Percentiles rank a stretch among this genome's conserved stretches.
phyloP scores from a whole-genome alignment of 139 green algal genomes.

The Chlorella sp. region DNA sequence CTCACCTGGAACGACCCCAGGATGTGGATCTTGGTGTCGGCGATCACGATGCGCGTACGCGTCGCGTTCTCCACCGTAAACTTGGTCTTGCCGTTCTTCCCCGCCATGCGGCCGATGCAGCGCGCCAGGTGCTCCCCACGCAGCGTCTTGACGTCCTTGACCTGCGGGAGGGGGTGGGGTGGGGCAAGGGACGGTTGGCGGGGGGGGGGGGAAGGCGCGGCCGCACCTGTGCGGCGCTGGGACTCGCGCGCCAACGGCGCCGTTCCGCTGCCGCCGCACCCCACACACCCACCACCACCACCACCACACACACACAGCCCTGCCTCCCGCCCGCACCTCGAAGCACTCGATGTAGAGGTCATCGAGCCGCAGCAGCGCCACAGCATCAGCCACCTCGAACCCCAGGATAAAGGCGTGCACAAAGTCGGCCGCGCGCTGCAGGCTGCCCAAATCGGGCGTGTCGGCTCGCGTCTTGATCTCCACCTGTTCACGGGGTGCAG shows the following conservation, averaged over 20 bases:
- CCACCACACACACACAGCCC: too few species aligned
- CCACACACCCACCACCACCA: too few species aligned
- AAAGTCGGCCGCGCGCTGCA: constrained; percentile 99
- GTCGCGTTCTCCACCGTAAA: constrained; percentile 99
- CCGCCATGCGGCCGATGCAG: constrained; percentile 91
- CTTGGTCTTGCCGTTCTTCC: constrained; percentile 98
- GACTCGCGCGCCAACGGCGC: too few species aligned
- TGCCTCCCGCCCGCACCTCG: too few species aligned
- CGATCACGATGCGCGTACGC: constrained; percentile 95
- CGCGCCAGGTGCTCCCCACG: constrained; percentile 95
- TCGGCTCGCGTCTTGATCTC: constrained; percentile 94
- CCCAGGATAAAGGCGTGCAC: constrained; percentile 96
- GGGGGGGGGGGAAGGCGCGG: too few species aligned
- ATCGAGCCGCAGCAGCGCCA: constrained; percentile 96
- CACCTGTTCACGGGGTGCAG: constrained; percentile 81
- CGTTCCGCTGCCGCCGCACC: too few species aligned
- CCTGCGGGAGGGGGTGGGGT: too few species aligned
- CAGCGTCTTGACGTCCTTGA: constrained; percentile 98
- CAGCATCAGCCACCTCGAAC: constrained; percentile 75
- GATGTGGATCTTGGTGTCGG: constrained; percentile 97
- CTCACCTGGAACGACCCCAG: constrained; percentile 94
- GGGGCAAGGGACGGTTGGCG: too few species aligned
- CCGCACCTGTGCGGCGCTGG: too few species aligned
- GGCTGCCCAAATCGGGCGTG: constrained; percentile 75
- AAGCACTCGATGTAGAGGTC: constrained; percentile 99